phyloP scores from a whole-genome alignment of 768 basidiomycete genomes.

The Russula foetens region DNA sequence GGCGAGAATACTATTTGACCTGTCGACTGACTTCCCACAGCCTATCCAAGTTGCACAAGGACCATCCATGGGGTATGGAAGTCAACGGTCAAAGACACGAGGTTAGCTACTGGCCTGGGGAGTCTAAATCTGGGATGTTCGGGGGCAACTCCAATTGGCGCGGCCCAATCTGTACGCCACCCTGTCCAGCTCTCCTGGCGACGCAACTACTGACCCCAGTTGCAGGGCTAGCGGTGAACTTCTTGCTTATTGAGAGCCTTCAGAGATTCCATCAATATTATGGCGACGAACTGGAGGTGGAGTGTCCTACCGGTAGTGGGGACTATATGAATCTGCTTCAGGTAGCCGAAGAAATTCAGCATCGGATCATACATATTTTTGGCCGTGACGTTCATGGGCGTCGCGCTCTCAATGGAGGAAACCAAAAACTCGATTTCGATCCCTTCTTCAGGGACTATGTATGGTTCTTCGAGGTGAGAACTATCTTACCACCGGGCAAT shows the following conservation, averaged over 20 bases:
- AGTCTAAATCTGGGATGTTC: slow-evolving; percentile 96
- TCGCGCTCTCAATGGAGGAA: slow-evolving; percentile 89
- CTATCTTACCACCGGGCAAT: neutral
- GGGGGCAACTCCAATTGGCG: slow-evolving; percentile 98
- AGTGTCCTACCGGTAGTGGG: slow-evolving; percentile 96
- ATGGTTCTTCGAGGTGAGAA: slow-evolving; percentile 81
- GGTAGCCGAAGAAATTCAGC: slow-evolving; percentile 97
- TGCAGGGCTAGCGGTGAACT: slow-evolving; percentile 91
- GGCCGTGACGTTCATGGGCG: slow-evolving; percentile 82
- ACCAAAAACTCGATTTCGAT: slow-evolving; percentile 78
- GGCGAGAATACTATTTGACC: neutral
- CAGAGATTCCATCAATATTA: slow-evolving; percentile 99
- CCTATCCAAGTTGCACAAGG: slow-evolving; percentile 83
- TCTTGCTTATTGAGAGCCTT: slow-evolving; percentile 89
- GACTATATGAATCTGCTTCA: slow-evolving; percentile 93
- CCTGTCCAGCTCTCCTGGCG: neutral
- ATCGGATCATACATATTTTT: slow-evolving; percentile 98
- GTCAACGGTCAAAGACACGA: slow-evolving; percentile 90
- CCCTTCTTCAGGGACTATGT: slow-evolving; percentile 96
- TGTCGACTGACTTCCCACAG: slow-evolving; percentile 32
- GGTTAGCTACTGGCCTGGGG: slow-evolving; percentile 96
- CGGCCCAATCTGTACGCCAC: slow-evolving; percentile 70
- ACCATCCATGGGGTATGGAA: slow-evolving; percentile 90
- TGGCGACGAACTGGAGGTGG: slow-evolving; percentile 85
- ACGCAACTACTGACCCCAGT: slow-evolving; percentile 1